Conservation (phyloP, 1,284 basidiomycete species). For the Papiliotrema flavescens region DNA sequence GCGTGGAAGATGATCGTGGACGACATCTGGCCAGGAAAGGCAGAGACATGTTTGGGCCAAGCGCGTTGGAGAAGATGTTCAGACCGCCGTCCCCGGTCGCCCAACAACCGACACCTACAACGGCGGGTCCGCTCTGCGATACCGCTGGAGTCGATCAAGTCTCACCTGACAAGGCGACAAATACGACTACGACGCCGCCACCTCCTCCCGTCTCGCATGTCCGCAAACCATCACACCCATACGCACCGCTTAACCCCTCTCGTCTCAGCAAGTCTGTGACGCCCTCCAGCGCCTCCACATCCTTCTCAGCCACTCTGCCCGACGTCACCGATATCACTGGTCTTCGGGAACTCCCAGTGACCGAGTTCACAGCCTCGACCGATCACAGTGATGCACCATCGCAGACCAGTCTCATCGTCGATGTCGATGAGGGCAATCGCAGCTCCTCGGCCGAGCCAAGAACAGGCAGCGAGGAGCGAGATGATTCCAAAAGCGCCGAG, state of each 20-base stretch:
- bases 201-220: constrained; percentile 8
- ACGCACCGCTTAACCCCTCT: constrained; percentile 43
- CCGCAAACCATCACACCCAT: constrained; percentile 36
- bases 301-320: constrained; percentile 3
- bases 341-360: too few species aligned
- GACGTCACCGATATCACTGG: too few species aligned
- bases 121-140: not conserved
- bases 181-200: constrained; percentile 7
- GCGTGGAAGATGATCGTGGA: constrained; percentile 58
- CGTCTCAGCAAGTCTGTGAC: constrained; percentile 47
- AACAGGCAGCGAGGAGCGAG: not conserved
- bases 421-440: too few species aligned
- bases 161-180: constrained; percentile 1
- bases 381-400: too few species aligned
- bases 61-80: constrained; percentile 82
- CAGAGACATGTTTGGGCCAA: constrained; percentile 78
- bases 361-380: too few species aligned
- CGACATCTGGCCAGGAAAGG: constrained; percentile 36
- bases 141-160: not conserved
- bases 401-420: too few species aligned
- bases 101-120: constrained; percentile 7
- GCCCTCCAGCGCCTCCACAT: constrained; percentile 28
- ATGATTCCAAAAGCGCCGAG: constrained; percentile 13
- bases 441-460: not conserved
- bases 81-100: constrained; percentile 75